Base-by-base conservation (phyloP, 1,284 basidiomycete species). In the Apiotrichum gamsii region DNA sequence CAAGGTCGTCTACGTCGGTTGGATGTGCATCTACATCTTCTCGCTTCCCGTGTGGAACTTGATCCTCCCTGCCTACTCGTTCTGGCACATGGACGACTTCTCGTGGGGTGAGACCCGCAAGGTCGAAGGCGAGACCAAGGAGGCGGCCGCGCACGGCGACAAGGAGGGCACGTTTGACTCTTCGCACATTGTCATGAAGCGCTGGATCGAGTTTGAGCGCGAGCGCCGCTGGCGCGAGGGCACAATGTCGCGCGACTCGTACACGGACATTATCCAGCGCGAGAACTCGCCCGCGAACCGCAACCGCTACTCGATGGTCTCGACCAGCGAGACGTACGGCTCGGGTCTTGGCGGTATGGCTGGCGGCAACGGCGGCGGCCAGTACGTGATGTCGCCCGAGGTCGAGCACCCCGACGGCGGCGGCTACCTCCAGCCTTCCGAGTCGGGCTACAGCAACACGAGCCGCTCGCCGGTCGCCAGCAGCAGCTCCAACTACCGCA, bases 21-120 rank as follows among this genome's bases (percentile, higher is more conserved):
- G 95, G 94, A 96, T 98, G 90, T 54, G 94, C 52, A 77, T 97
- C 53, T 98, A 98, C 70, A 80, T 98, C 14, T 39, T 94, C 48
- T 94, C 93, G 18, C 77, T 97, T 29, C 91, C 91, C 4, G 82
- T 96, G 43, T 96, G 91, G 93, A 97, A 97, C 75, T 90, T 91
- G 61, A 78, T 94, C 52, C 79, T 96, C 10, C 93, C 91, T 2
- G 84, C 88, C 2, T 97, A 96, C 72, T 81, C 93, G 29, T 98
- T 90, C 75, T 97, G 93, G 91, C 91, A 97, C 73, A 96, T 98
- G 72, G 94, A 98, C 68, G 95, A 99, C 77, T 98, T 98, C 74
- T 90, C 88, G 16, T 98, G 94, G 94, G 95, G 95, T 74, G 87
- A 94, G 73, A 97, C 94, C 29, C 80, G 94, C 55, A 84, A 83